These are phyloP conservation scores for Vachellia collinsii DNA, from an alignment of 306 rosid species.

Conservation along the genomic window DNA sequence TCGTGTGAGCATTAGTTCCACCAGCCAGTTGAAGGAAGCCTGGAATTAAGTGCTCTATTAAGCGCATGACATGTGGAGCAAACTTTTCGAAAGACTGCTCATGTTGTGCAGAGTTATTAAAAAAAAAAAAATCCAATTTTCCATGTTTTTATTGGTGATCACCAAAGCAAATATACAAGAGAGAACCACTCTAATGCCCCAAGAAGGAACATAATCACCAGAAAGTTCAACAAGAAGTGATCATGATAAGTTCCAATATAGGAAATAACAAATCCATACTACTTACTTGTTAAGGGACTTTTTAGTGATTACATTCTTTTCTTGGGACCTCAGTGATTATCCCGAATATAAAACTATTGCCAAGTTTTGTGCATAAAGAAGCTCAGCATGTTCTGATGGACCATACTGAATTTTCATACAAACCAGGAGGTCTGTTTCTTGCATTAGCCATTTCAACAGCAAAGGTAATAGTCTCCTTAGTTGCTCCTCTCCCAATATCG, in stretches of 20 bases:
- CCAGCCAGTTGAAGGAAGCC: slow-evolving; percentile 97
- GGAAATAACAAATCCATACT: too few relatives aligned
- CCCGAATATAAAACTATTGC: background rate
- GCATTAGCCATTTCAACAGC: slow-evolving; percentile 65
- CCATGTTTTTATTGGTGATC: background rate
- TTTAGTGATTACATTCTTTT: too few relatives aligned
- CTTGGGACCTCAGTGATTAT: too few relatives aligned
- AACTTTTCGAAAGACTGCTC: background rate
- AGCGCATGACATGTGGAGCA: background rate
- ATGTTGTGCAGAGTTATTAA: background rate
- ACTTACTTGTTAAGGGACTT: too few relatives aligned
- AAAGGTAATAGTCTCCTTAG: slow-evolving; percentile 80
- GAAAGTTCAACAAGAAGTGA: too few relatives aligned
- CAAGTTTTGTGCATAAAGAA: background rate
- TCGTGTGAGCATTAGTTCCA: slow-evolving; percentile 90
- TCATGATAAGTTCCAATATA: too few relatives aligned
- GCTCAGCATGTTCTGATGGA: slow-evolving; percentile 15
- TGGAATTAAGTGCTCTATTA: slow-evolving; percentile 35
- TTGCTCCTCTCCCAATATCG: slow-evolving; percentile 92
- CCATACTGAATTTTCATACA: slow-evolving; percentile 23
- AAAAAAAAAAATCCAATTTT: background rate
- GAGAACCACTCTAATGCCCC: too few relatives aligned
- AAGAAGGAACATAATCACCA: too few relatives aligned
- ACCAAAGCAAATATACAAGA: background rate
- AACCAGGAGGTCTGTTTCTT: slow-evolving; percentile 75